Conservation (phyloP, 2,329 filamentous ascomycete genomes). For the Aspergillus oerlinghausenensis region DNA sequence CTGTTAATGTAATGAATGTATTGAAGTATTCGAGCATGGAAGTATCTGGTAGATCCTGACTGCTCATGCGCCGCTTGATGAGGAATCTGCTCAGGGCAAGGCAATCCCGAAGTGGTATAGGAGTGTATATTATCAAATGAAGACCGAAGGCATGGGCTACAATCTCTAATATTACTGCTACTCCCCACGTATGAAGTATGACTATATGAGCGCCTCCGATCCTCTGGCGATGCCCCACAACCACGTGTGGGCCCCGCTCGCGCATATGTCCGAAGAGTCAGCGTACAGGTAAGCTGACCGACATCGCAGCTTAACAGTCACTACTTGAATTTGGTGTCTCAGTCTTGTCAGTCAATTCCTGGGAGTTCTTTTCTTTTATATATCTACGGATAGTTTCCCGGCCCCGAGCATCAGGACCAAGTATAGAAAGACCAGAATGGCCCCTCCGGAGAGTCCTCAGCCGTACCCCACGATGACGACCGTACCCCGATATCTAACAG, state of each 20-base stretch:
- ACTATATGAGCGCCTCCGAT: not conserved
- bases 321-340: not conserved
- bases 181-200: not conserved
- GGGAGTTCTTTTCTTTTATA: not conserved
- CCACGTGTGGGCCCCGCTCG: not conserved
- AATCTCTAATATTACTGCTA: not conserved
- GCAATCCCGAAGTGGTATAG: not conserved
- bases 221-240: not conserved
- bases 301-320: not conserved
- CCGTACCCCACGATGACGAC: slow-evolving; percentile 19
- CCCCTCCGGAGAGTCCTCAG: not conserved
- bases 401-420: not conserved
- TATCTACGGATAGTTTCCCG: not conserved
- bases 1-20: not conserved
- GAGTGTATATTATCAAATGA: not conserved
- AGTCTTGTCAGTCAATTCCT: not conserved
- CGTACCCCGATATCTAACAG: slow-evolving; percentile 62
- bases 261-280: not conserved
- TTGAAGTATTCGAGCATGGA: not conserved
- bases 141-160: not conserved
- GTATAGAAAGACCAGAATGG: not conserved
- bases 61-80: not conserved
- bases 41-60: no score
- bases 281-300: not conserved
- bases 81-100: not conserved